These are phyloP conservation scores for Beta corolliflora DNA, from an alignment of 179 eudicot genomes.

Conservation along the genomic window DNA sequence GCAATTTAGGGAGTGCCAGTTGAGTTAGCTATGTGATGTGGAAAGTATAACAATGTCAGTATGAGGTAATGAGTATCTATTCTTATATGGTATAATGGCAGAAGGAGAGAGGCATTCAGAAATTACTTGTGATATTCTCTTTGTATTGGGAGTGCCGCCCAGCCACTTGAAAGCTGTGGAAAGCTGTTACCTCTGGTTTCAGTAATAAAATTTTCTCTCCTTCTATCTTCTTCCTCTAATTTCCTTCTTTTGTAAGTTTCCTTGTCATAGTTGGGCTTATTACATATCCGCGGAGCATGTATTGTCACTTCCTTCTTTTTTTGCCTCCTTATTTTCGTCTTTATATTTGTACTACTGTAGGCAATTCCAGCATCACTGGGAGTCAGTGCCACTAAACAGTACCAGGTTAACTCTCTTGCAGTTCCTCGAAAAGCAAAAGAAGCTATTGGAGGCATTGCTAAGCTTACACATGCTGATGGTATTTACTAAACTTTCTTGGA, in stretches of 20 bases:
- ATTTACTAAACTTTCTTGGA: constrained; percentile 17
- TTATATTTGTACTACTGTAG: constrained; percentile 35
- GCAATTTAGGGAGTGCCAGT: too few species aligned
- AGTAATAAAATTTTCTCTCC: too few species aligned
- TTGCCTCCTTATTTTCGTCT: not conserved
- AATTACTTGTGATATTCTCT: not conserved
- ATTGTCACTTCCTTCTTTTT: not conserved
- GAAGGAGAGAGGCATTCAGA: too few species aligned
- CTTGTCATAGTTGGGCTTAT: too few species aligned
- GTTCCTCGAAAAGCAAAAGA: constrained; percentile 99
- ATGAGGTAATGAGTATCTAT: too few species aligned
- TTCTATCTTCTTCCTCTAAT: too few species aligned
- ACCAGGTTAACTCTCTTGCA: constrained; percentile 96
- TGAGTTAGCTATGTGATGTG: too few species aligned
- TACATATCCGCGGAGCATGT: not conserved
- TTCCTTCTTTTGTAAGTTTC: too few species aligned
- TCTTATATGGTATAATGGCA: too few species aligned
- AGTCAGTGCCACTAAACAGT: constrained; percentile 73
- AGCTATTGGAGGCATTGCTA: constrained; percentile 97
- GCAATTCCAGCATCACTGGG: constrained; percentile 95
- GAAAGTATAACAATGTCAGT: too few species aligned
- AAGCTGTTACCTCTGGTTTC: too few species aligned
- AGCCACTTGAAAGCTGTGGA: too few species aligned
- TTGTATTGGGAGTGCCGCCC: not conserved
- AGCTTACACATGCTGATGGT: constrained; percentile 96